Percentiles rank a stretch among this genome's conserved stretches.
Evolutionary conservation across 129 eudicot genomes (phyloP).

Genomic region (Pulicaria dysenterica): DNA sequence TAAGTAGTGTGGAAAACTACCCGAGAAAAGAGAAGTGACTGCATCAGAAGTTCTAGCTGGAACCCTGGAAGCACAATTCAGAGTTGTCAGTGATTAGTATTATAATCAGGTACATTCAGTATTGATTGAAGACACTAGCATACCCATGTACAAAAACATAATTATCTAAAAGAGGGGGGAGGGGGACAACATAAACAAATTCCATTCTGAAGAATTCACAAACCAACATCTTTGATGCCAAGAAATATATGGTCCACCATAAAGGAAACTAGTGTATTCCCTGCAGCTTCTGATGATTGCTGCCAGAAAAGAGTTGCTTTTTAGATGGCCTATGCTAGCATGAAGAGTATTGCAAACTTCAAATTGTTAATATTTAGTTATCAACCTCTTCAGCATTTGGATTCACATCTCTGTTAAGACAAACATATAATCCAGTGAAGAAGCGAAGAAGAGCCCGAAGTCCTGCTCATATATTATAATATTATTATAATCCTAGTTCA

Average conservation of each 20-base stretch:
- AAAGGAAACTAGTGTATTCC: constrained; percentile 68
- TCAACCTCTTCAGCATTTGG: constrained; percentile 63
- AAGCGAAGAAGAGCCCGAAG: constrained; percentile 90
- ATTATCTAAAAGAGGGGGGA: constrained; percentile 3
- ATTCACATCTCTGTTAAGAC: constrained; percentile 74
- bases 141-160: constrained; percentile 7
- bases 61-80: constrained; percentile 61
- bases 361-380: constrained; percentile 5
- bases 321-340: not conserved
- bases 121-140: constrained; percentile 11
- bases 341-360: not conserved
- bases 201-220: constrained; percentile 16
- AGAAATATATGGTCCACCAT: constrained; percentile 87
- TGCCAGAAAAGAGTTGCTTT: constrained; percentile 40
- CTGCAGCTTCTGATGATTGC: constrained; percentile 89
- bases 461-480: constrained; percentile 46
- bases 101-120: not conserved
- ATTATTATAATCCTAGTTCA: constrained; percentile 18
- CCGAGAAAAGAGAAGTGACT: constrained; percentile 84
- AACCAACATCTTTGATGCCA: constrained; percentile 88
- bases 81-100: constrained; percentile 24
- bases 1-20: constrained; percentile 42
- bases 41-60: constrained; percentile 91
- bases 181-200: not conserved
- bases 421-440: constrained; percentile 75